These are phyloP conservation scores for Cryptosporidium sp. DNA, from an alignment of 169 alveolate genomes.

Conservation along the genomic window DNA sequence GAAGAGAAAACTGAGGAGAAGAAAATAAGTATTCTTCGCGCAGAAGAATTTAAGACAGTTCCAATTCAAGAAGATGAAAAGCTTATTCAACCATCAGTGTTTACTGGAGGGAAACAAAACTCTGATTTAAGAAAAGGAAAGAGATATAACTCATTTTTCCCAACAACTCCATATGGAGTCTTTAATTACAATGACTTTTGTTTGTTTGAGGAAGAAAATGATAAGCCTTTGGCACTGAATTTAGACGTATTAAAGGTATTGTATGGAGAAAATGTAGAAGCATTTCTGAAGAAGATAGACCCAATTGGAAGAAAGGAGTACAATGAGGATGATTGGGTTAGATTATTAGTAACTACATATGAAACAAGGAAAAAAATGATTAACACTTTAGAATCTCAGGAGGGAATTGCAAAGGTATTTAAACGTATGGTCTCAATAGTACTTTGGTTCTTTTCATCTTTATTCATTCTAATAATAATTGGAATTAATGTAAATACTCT, in stretches of 20 bases:
- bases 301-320: constrained; percentile 64
- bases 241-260: constrained; percentile 49
- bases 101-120: background rate
- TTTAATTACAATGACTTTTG: constrained; percentile 29
- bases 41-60: constrained; percentile 44
- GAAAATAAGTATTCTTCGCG: constrained; percentile 28
- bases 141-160: constrained; percentile 43
- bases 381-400: constrained; percentile 79
- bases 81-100: constrained; percentile 5
- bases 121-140: background rate
- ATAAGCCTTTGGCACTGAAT: constrained; percentile 33
- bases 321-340: constrained; percentile 74
- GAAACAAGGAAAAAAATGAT: constrained; percentile 74
- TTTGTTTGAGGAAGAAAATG: constrained; percentile 49
- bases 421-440: constrained; percentile 84
- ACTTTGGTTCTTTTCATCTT: constrained; percentile 82
- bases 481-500: constrained; percentile 88
- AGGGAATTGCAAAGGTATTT: constrained; percentile 85
- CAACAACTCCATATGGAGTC: constrained; percentile 53
- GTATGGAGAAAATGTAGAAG: constrained; percentile 55
- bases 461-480: constrained; percentile 82
- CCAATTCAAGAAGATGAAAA: background rate
- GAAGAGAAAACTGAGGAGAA: background rate
- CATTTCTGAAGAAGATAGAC: constrained; percentile 43
- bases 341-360: constrained; percentile 56